Base-by-base conservation (phyloP, 495 filamentous ascomycete genomes). In the Chaetomium fimeti region DNA sequence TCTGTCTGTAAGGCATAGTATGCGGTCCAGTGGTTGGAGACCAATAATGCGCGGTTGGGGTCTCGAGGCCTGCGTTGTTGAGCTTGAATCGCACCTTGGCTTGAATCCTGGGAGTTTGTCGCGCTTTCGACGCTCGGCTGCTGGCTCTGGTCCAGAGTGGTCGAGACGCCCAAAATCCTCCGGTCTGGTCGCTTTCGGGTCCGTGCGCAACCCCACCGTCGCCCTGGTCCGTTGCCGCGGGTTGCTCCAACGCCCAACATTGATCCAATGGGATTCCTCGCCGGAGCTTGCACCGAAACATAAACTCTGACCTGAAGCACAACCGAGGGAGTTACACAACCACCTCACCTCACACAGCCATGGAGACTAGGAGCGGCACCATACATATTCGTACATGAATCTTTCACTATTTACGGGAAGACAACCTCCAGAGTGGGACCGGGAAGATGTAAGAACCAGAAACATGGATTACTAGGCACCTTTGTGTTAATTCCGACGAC, bases 151-250 rank as follows among this genome's bases (percentile, higher is more conserved):
- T 18, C 13, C 60, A 45, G 54, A 27, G 29, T 29, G 40, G 65
- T 57, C 49, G 38, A 47, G 36, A 15, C 27, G 62, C 28, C 53
- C 63, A 61, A 66, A 60, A 66, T 57, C 53, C 48, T 38, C 55
- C 47, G 42, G 28, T 56, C 12, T 57, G 61, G 64, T 49, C 67
- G 55, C 51, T 64, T 61, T 48, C 4, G 51, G 60, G 52, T 48
- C 61, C 67, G 67, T 69, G 67, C 67, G 43, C 58, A 57, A 20
- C 49, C 54, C 32, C 28, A 49, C 54, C 13, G 3, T 22, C 56
- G 49, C 9, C 15, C 43, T 20, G 43, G 18, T 13, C 48, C 48
- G 3, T 11, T n/a, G 16, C 47, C 2, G 47, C 24, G n/a, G 5
- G 47, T 64, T 63, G 65, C 61, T 63, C 59, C 45, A 60, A 60